Conservation (phyloP, 768 basidiomycete genomes). For the Steccherinum ochraceum region DNA sequence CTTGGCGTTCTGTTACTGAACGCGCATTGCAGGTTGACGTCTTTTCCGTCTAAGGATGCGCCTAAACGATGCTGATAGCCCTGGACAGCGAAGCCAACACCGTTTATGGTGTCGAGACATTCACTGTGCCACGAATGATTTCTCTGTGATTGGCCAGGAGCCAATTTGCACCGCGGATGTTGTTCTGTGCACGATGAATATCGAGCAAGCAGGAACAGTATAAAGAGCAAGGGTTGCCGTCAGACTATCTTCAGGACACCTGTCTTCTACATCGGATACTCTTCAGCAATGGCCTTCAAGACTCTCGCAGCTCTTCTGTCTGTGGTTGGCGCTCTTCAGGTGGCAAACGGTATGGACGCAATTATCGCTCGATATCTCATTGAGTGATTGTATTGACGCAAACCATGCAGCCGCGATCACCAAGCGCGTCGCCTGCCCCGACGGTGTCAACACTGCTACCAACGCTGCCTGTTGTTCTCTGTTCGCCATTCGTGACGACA, state of each 20-base stretch:
- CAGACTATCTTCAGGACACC: background rate
- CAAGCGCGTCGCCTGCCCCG: constrained; percentile 20
- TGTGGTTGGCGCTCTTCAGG: constrained; percentile 9
- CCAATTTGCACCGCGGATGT: background rate
- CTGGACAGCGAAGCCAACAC: no score
- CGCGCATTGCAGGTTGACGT: no score
- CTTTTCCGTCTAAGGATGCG: no score
- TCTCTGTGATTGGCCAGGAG: background rate
- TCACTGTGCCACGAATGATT: background rate
- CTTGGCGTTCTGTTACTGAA: background rate
- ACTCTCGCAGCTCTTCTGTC: constrained; percentile 11
- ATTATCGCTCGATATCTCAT: background rate
- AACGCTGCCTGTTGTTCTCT: constrained; percentile 25
- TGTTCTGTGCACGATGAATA: background rate
- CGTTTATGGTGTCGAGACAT: no score
- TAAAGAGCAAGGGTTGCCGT: background rate
- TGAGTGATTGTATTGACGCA: background rate
- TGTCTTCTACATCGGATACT: constrained; percentile 1
- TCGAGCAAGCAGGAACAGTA: background rate
- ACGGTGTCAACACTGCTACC: constrained; percentile 22
- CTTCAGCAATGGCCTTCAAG: constrained; percentile 17
- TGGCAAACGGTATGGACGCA: constrained; percentile 9
- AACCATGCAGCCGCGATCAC: constrained; percentile 13
- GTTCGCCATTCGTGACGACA: constrained; percentile 23
- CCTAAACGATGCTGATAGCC: no score